Base-by-base conservation (phyloP, 2,329 filamentous ascomycete species). In the Acarospora socialis region DNA sequence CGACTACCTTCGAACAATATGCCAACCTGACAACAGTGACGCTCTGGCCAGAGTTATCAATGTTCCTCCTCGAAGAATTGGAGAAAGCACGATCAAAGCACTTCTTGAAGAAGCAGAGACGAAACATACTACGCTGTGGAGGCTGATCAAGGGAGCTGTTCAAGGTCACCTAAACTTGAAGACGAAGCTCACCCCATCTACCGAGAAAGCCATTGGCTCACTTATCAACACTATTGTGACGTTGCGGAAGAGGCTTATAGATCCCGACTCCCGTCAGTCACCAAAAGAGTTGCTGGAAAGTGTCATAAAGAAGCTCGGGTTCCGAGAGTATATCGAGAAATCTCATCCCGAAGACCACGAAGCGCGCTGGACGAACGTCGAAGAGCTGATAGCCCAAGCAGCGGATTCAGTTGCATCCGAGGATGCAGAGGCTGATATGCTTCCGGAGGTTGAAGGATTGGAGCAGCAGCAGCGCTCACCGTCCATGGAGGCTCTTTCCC, bases 21-120 rank as follows among this genome's bases (percentile, higher is more conserved):
- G 81, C 46, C 79, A 92, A 40, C 81, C 84, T 1, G 69, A 81
- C 27, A 86, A 92, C 50, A 92, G 86, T 44, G 86, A 94, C 49
- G 82, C 83, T 0, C 57, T 95, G 1, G 70, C 77, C 3, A 71
- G 83, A 19, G 74, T 94, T 35, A 75, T 95, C 48, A 95, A 95
- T 48, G 68, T 78, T 0, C 90, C 87, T 0, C 68, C 78, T 17
- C 70, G 87, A 33, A 78, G 80, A 17, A 71, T 95, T 31, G 87
- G 90, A 7, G 81, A 87, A 5, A 64, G 65, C 4, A 92, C 84
- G 0, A 64, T 90, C 36, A 82, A 79, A 46, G 60, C 65, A 2
- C 59, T 95, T 4, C 53, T 86, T 0, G 73, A 81, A 38, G 80
- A 92, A 54, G 82, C 86, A 0, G 80, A 87, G 44, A 60, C 63